phyloP scores from a whole-genome alignment of 371 early-diverging fungal genomes.

The Saksenaea vasiformis region DNA sequence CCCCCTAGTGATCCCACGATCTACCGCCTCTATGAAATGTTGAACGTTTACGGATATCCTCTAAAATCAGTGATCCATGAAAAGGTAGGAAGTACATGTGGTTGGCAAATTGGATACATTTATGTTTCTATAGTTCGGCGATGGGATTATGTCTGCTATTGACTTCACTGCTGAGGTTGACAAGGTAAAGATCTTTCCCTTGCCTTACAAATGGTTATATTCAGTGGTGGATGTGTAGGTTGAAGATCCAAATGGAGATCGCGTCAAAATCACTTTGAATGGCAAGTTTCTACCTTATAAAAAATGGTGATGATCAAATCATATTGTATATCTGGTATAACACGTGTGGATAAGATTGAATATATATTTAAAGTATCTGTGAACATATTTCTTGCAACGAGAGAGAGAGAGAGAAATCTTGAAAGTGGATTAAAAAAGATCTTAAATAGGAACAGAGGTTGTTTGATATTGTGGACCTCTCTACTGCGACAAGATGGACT shows the following conservation, averaged over 20 bases:
- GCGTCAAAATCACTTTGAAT: conserved; percentile 54
- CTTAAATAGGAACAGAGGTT: too few relatives aligned
- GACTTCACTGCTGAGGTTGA: conserved; percentile 63
- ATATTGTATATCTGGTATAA: too few relatives aligned
- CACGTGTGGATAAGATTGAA: too few relatives aligned
- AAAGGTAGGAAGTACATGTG: conserved; percentile 33
- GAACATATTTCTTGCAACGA: too few relatives aligned
- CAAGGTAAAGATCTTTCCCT: conserved; percentile 40
- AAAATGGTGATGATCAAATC: conserved; percentile 28
- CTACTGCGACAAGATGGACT: too few relatives aligned
- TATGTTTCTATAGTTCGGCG: conserved; percentile 47
- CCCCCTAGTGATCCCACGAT: conserved; percentile 59
- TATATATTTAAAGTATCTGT: too few relatives aligned
- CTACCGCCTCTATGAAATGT: conserved; percentile 58
- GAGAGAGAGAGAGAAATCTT: too few relatives aligned
- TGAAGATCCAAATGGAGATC: conserved; percentile 48
- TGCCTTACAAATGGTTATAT: too few relatives aligned
- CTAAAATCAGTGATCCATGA: conserved; percentile 57
- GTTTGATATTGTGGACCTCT: too few relatives aligned
- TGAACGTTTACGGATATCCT: conserved; percentile 58
- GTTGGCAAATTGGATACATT: background rate
- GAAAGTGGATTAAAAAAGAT: too few relatives aligned
- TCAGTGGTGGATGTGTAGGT: too few relatives aligned
- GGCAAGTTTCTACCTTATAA: conserved; percentile 61
- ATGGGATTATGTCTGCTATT: conserved; percentile 69